phyloP scores from a whole-genome alignment of 768 basidiomycete species.

The Auricularia sp. region DNA sequence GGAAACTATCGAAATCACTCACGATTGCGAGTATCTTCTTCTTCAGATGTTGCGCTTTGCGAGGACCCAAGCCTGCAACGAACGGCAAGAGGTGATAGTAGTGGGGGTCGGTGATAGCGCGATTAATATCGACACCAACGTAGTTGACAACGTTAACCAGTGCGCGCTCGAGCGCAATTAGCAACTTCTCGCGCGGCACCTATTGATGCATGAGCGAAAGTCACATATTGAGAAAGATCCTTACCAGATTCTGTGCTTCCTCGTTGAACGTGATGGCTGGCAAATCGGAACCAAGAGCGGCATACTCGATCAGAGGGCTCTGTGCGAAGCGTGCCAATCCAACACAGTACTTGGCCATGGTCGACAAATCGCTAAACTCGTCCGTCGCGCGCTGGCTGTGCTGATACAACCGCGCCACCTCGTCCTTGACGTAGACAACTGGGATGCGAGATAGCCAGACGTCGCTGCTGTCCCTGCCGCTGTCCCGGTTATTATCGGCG shows the following conservation, averaged over 20 bases:
- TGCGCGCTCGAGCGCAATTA: constrained; percentile 70
- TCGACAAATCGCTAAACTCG: constrained; percentile 71
- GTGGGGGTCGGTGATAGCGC: constrained; percentile 78
- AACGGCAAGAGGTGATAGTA: constrained; percentile 83
- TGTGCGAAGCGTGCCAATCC: constrained; percentile 89
- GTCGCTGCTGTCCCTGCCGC: constrained; percentile 1
- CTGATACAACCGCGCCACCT: constrained; percentile 89
- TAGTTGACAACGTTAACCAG: constrained; percentile 86
- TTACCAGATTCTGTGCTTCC: constrained; percentile 76
- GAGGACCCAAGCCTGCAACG: constrained; percentile 86
- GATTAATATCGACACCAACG: constrained; percentile 94
- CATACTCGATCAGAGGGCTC: constrained; percentile 89
- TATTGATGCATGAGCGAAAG: constrained; percentile 22
- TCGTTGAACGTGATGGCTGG: constrained; percentile 75
- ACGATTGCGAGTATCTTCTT: constrained; percentile 73
- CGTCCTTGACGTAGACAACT: constrained; percentile 78
- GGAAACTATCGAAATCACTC: constrained; percentile 18
- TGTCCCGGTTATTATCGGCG: constrained; percentile 2
- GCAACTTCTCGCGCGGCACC: constrained; percentile 80
- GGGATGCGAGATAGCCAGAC: constrained; percentile 38
- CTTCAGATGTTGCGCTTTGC: constrained; percentile 79
- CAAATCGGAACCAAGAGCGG: constrained; percentile 79
- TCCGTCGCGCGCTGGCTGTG: constrained; percentile 75
- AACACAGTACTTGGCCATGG: constrained; percentile 82
- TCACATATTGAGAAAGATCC: constrained; percentile 13